phyloP scores from a whole-genome alignment of 2,329 filamentous ascomycete species.

The Xylaria digitata region DNA sequence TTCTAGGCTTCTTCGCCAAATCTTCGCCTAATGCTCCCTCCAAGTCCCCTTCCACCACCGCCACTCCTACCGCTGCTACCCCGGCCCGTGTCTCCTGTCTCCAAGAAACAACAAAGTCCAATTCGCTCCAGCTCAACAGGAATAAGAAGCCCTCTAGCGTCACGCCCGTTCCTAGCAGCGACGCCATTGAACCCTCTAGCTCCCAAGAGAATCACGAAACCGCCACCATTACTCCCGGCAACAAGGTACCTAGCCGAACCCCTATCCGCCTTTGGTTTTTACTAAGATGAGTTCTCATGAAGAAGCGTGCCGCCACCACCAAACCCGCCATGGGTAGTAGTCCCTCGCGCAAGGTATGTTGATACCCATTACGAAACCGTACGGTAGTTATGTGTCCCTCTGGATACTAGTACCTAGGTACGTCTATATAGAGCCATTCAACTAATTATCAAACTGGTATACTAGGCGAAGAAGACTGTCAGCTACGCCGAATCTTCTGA shows the following conservation, averaged over 20 bases:
- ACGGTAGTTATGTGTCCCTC: not conserved
- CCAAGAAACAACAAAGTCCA: slow-evolving; percentile 62
- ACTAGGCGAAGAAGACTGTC: slow-evolving; percentile 66
- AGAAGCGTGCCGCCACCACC: slow-evolving; percentile 56
- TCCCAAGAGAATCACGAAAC: slow-evolving; percentile 73
- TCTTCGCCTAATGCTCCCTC: slow-evolving; percentile 48
- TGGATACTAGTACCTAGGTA: too few species aligned
- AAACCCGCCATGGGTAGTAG: slow-evolving; percentile 68
- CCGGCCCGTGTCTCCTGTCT: slow-evolving; percentile 53
- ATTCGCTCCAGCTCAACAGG: slow-evolving; percentile 54
- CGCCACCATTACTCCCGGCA: slow-evolving; percentile 46
- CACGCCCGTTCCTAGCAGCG: slow-evolving; percentile 85
- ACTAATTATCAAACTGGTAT: slow-evolving; percentile 9
- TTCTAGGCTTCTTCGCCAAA: slow-evolving; percentile 84
- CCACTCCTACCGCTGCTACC: slow-evolving; percentile 40
- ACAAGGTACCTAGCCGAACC: slow-evolving; percentile 65
- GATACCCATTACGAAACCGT: not conserved
- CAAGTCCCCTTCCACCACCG: slow-evolving; percentile 45
- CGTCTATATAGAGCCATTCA: not conserved
- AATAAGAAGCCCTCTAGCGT: slow-evolving; percentile 57
- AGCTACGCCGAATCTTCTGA: slow-evolving; percentile 90
- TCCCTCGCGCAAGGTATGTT: slow-evolving; percentile 79
- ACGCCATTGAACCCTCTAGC: slow-evolving; percentile 73
- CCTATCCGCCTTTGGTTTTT: slow-evolving; percentile 58
- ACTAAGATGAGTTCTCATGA: slow-evolving; percentile 52